A percentile compares a stretch with the other conserved stretches of the same genome.
Evolutionary conservation across 2,329 filamentous ascomycete genomes (phyloP).

Genomic region (Calonectria fujianensis): DNA sequence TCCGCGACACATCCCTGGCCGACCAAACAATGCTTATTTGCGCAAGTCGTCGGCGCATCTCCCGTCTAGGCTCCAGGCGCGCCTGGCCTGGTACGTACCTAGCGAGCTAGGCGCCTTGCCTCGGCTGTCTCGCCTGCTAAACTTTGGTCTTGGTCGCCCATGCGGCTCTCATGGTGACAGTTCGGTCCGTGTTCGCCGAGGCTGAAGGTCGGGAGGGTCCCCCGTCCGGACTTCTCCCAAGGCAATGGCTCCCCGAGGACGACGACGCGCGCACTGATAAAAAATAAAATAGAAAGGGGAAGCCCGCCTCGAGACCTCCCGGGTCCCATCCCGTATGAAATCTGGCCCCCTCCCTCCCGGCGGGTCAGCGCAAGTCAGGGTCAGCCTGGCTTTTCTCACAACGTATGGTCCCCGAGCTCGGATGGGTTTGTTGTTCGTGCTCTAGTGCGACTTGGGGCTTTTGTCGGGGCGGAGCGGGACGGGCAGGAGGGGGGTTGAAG

Average conservation of each 20-base stretch:
- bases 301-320: conserved; percentile 11
- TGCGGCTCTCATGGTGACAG: conserved; percentile 46
- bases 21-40: neutral
- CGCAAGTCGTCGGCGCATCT: neutral
- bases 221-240: conserved; percentile 21
- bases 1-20: neutral
- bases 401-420: conserved; percentile 22
- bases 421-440: conserved; percentile 36
- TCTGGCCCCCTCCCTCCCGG: conserved; percentile 20
- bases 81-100: conserved; percentile 22
- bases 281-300: conserved; percentile 18
- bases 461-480: conserved; percentile 16
- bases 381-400: conserved; percentile 23
- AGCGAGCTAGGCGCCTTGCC: conserved; percentile 4
- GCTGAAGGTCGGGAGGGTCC: conserved; percentile 42
- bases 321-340: conserved; percentile 32
- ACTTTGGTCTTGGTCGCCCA: conserved; percentile 29
- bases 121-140: conserved; percentile 22
- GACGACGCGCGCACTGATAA: neutral
- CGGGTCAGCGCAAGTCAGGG: conserved; percentile 28
- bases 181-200: conserved; percentile 40
- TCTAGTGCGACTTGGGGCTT: conserved; percentile 31
- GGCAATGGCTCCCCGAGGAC: conserved; percentile 18
- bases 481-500: conserved; percentile 25
- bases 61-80: conserved; percentile 11